Base-by-base conservation (phyloP, 2,329 filamentous ascomycete species). In the Claviceps capensis region DNA sequence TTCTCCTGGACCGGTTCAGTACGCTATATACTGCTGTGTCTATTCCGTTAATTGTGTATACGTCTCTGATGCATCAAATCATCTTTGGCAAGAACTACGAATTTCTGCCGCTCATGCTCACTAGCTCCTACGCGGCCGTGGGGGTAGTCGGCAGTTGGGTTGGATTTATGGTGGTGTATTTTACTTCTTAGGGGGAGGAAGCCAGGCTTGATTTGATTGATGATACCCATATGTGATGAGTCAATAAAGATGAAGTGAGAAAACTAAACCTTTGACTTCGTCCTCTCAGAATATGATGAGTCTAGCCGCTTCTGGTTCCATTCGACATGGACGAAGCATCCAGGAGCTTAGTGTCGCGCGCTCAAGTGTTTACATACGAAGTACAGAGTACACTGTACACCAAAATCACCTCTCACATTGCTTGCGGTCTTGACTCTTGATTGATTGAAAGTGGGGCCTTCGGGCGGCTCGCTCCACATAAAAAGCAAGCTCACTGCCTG, bases 111-210 rank as follows among this genome's bases (percentile, higher is more conserved):
- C 72, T 97, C 60, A 97, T 98, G 91, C 93, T 97, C 64, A 96
- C 84, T 59, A 97, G 91, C 72, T 86, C 87, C 13, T 98, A 97
- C 67, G 88, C 86, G 37, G 93, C 93, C 4, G 74, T 97, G 53
- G 93, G 93, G n/a, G 90, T 97, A 0, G 82, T 96, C 17, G 89
- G 88, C 3, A 97, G 93, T 69, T 97, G 91, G 91, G 62, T 96
- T 42, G 90, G 93, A 9, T 96, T 95, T 65, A 81, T 90, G 72
- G 86, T 95, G 36, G 89, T 97, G 49, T 97, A 91, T 69, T 90
- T 96, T 61, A 74, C 76, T 6, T 76, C 75, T 37, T 79, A 52
- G 62, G 17, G 22, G 19, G 23, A 43, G 23, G 11, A 17, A 44
- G 46, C 46, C 23, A 49, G 47, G 34, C 42, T 49, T 22, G 16